These are phyloP conservation scores for Teunomyces aglyptinius DNA, from an alignment of 805 yeast genomes.

Conservation along the genomic window DNA sequence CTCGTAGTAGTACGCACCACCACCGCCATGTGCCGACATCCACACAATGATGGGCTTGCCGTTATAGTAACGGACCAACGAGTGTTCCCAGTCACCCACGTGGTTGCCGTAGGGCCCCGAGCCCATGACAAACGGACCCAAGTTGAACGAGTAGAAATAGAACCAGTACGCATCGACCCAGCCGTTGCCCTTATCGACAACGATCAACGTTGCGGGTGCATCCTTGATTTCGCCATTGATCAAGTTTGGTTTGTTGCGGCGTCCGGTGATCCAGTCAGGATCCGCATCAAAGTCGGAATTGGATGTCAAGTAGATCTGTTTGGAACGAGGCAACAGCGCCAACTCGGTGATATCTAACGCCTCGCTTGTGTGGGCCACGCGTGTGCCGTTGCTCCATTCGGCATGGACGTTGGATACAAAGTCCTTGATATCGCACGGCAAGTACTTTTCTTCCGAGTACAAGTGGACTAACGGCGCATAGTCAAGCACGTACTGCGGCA, in stretches of 20 bases:
- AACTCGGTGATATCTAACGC: slow-evolving; percentile 33
- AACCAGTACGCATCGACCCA: slow-evolving; percentile 97
- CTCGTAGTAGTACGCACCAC: slow-evolving; percentile 80
- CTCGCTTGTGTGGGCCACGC: slow-evolving; percentile 29
- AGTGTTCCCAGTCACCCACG: slow-evolving; percentile 98
- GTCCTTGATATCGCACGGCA: slow-evolving; percentile 77
- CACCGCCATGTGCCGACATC: slow-evolving; percentile 99
- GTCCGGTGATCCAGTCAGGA: slow-evolving; percentile 87
- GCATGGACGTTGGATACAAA: slow-evolving; percentile 68
- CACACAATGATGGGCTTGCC: slow-evolving; percentile 83
- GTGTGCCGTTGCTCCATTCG: slow-evolving; percentile 49
- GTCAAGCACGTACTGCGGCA: slow-evolving; percentile 63
- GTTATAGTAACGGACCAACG: slow-evolving; percentile 76
- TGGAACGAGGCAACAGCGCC: slow-evolving; percentile 27
- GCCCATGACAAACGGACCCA: slow-evolving; percentile 98
- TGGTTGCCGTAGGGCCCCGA: slow-evolving; percentile 96
- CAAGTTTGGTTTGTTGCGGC: slow-evolving; percentile 61
- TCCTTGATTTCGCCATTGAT: slow-evolving; percentile 66
- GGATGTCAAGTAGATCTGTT: slow-evolving; percentile 58
- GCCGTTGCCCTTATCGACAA: slow-evolving; percentile 90
- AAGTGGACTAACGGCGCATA: slow-evolving; percentile 78
- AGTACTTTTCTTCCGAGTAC: slow-evolving; percentile 83
- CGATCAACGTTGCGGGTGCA: slow-evolving; percentile 80
- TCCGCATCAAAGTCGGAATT: slow-evolving; percentile 62
- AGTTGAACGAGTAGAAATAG: slow-evolving; percentile 88